Evolutionary conservation across 2,329 filamentous ascomycete species (phyloP), one percentile per base, ranked within the genome.

Genomic region (Aspergillus sp.): DNA sequence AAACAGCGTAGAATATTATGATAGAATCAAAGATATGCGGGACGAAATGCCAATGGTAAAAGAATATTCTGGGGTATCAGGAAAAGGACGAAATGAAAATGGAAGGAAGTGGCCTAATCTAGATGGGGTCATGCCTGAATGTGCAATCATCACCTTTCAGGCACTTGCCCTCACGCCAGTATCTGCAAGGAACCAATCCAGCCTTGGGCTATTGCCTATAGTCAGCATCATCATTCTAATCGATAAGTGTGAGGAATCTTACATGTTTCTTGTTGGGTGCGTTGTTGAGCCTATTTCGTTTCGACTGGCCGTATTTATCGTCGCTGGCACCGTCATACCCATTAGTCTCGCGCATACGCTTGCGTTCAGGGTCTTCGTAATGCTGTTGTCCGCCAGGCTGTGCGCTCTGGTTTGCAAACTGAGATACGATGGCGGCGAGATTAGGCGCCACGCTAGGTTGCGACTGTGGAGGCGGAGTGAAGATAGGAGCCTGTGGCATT

Each of bases 101-200:
- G 19, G 19, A 43, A 44, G 32, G 39, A 35, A 26, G 10, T 41
- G 36, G 19, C 19, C 40, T 39, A 54, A 31, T 45, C 42, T 28
- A 54, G 39, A 32, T 31, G 29, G 54, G 49, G 49, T 74, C 71
- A 44, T 76, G 73, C 44, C 70, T 62, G 55, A 69, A 76, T n/a
- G 72, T 75, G 59, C 74, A 77, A 33, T 72, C 64, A 19, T 72
- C 68, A 12, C 74, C 74, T 52, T 79, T 79, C 44, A 70, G 64
- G 56, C 77, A 79, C 52, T 71, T 73, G 9, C 76, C 76, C 46
- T 76, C 69, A 31, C 71, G 64, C 70, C 71, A 80, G 58, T 74
- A 80, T 45, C 70, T 69, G 60, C 77, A 80, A 7, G 70, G 60
- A 31, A 73, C 66, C 13, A 68, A 59, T 40, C 70, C 70, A 45